Conservation (phyloP, 2,329 filamentous ascomycete species). For the Beauveria brongniartii region DNA sequence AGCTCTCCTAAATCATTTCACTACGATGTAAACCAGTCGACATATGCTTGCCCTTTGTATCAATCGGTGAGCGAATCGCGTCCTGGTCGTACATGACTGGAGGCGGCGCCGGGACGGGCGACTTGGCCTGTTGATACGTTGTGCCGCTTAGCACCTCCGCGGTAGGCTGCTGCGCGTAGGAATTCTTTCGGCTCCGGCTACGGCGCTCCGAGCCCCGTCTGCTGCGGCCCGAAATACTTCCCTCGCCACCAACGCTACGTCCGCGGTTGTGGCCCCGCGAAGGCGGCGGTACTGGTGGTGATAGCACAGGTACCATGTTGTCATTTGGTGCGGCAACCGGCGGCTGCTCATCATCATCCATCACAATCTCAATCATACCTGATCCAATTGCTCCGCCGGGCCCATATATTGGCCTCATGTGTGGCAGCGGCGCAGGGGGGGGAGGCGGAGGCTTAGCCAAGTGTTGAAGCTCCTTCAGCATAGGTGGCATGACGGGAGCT, state of each 20-base stretch:
- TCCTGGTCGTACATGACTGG: conserved; percentile 32
- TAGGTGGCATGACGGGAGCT: conserved; percentile 37
- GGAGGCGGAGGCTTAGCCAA: conserved; percentile 53
- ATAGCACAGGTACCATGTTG: conserved; percentile 35
- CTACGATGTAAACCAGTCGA: conserved; percentile 44
- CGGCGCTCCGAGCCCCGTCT: conserved; percentile 52
- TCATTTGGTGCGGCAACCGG: conserved; percentile 31
- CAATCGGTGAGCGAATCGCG: conserved; percentile 25
- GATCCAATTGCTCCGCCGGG: conserved; percentile 40
- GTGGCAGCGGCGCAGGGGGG: conserved; percentile 49
- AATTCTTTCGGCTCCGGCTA: conserved; percentile 45
- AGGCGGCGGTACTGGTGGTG: conserved; percentile 34
- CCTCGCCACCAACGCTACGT: conserved; percentile 45
- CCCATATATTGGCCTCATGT: conserved; percentile 29
- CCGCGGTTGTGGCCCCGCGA: conserved; percentile 45
- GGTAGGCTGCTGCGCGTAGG: background rate
- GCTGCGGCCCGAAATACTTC: conserved; percentile 44
- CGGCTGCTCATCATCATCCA: conserved; percentile 47
- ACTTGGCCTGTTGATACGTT: conserved; percentile 1
- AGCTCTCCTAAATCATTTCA: conserved; percentile 43
- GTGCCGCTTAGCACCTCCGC: conserved; percentile 5
- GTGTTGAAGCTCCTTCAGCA: conserved; percentile 56
- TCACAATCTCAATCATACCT: conserved; percentile 58
- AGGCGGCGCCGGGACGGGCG: conserved; percentile 17
- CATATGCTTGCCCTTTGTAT: conserved; percentile 29